A percentile compares a stretch with the other conserved stretches of the same genome.
phyloP scores from a whole-genome alignment of 2,329 filamentous ascomycete species.

The Aureobasidium pullulans region DNA sequence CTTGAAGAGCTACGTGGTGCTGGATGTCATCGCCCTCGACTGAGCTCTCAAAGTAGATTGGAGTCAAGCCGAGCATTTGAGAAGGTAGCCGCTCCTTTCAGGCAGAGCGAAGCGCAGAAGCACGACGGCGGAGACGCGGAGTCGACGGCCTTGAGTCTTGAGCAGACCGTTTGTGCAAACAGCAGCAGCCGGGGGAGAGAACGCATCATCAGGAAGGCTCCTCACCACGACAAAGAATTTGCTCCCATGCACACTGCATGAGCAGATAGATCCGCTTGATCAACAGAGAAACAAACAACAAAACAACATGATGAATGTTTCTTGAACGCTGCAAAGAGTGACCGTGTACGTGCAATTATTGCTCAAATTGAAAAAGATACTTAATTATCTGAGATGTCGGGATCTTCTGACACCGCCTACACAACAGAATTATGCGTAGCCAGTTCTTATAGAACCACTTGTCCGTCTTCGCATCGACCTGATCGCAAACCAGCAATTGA shows the following conservation, averaged over 20 bases:
- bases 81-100: too few species aligned
- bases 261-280: background rate
- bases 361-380: background rate
- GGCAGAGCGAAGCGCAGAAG: too few species aligned
- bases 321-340: background rate
- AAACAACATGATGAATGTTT: background rate
- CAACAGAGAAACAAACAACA: background rate
- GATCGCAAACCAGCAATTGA: slow-evolving; percentile 60
- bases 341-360: too few species aligned
- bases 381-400: slow-evolving; percentile 45
- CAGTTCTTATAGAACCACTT: slow-evolving; percentile 62
- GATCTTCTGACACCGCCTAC: slow-evolving; percentile 79
- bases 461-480: slow-evolving; percentile 51
- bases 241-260: too few species aligned
- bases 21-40: background rate
- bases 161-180: too few species aligned
- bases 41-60: background rate
- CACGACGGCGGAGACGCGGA: too few species aligned
- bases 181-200: too few species aligned
- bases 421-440: slow-evolving; percentile 60
- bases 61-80: too few species aligned
- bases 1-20: background rate
- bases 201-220: too few species aligned
- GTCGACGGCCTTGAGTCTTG: too few species aligned
- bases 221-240: too few species aligned